phyloP scores from a whole-genome alignment of 306 rosid genomes.

The Dalbergia cultrata region DNA sequence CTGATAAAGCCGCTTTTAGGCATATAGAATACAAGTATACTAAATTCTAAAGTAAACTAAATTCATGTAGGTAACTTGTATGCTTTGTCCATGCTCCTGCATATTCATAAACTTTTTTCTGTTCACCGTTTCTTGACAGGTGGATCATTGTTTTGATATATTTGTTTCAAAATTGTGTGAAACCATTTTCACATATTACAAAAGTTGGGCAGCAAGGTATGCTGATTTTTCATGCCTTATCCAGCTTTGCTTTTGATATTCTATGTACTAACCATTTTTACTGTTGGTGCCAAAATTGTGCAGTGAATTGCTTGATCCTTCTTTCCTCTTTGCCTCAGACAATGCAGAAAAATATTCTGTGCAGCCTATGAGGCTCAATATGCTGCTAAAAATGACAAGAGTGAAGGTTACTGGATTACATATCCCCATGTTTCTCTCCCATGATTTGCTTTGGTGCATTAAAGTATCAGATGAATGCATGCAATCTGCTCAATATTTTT shows the following conservation, averaged over 20 bases:
- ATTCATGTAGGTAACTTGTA: slow-evolving; percentile 15
- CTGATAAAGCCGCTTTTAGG: slow-evolving; percentile 31
- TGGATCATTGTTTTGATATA: slow-evolving; percentile 94
- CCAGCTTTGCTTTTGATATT: slow-evolving; percentile 39
- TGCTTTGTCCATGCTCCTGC: slow-evolving; percentile 11
- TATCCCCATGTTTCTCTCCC: slow-evolving; percentile 33
- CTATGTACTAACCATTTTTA: slow-evolving; percentile 36
- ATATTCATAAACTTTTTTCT: slow-evolving; percentile 24
- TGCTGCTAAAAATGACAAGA: slow-evolving; percentile 87
- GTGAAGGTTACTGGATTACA: slow-evolving; percentile 73
- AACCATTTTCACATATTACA: slow-evolving; percentile 79
- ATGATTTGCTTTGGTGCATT: slow-evolving; percentile 36
- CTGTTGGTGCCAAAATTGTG: slow-evolving; percentile 52
- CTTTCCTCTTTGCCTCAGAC: slow-evolving; percentile 89
- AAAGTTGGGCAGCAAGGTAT: slow-evolving; percentile 99
- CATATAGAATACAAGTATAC: slow-evolving; percentile 7
- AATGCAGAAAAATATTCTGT: slow-evolving; percentile 91
- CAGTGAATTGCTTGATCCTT: slow-evolving; percentile 94
- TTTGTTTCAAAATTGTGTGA: slow-evolving; percentile 88
- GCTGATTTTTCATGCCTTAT: slow-evolving; percentile 43
- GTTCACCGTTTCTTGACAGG: slow-evolving; percentile 58
- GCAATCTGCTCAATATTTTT: slow-evolving; percentile 27
- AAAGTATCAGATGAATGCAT: slow-evolving; percentile 19
- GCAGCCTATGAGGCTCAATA: slow-evolving; percentile 82
- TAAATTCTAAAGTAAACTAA: not conserved